Conservation (phyloP, 257 asterid genomes). For the Avicennia marina region DNA sequence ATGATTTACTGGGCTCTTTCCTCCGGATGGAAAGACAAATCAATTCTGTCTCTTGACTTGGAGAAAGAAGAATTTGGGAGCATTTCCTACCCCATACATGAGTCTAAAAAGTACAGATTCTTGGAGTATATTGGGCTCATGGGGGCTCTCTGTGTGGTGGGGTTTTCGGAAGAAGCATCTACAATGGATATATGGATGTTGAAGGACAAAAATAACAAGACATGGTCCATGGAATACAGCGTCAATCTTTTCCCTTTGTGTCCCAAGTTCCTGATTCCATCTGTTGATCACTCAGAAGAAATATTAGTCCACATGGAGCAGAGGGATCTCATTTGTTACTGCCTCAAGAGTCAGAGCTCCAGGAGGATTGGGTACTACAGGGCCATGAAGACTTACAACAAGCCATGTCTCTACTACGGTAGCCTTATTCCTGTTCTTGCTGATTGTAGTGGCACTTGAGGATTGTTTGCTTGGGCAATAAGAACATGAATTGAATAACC, state of each 20-base stretch:
- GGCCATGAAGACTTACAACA: constrained; percentile 33
- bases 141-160: constrained; percentile 36
- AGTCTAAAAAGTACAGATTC: constrained; percentile 19
- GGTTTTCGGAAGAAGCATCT: constrained; percentile 28
- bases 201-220: constrained; percentile 23
- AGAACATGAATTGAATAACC: background rate
- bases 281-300: constrained; percentile 33
- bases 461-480: background rate
- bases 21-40: constrained; percentile 32
- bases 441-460: no score
- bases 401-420: constrained; percentile 28
- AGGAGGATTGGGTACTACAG: constrained; percentile 23
- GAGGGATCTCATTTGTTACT: constrained; percentile 29
- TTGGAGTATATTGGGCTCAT: constrained; percentile 32
- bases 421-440: constrained; percentile 21
- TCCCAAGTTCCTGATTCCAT: constrained; percentile 35
- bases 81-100: constrained; percentile 26
- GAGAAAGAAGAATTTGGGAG: constrained; percentile 28
- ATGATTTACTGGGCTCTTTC: constrained; percentile 35
- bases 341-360: constrained; percentile 14
- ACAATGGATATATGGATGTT: constrained; percentile 38
- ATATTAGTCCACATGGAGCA: constrained; percentile 40
- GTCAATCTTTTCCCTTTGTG: constrained; percentile 28
- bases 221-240: constrained; percentile 33
- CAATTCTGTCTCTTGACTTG: constrained; percentile 37